Evolutionary conservation across 345 rosid species (phyloP), one percentile per base, ranked within the genome.

Genomic region (Atalantia buxifolia): DNA sequence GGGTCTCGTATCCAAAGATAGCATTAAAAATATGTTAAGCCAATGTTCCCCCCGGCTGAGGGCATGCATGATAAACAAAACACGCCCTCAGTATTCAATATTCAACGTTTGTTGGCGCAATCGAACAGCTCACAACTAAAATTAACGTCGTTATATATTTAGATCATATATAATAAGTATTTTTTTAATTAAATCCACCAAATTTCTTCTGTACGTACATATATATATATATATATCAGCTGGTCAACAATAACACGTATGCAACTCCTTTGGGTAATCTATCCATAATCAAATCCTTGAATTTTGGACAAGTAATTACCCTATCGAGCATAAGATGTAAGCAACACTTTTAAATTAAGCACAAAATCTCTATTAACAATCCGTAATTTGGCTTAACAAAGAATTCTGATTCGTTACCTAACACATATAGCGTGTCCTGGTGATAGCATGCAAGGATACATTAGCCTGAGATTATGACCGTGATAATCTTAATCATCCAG

Each of bases 241-340:
- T 19, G 65, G 84, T 83, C 85, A 77, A 71, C 66, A n/a, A 42
- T 60, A 69, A 79, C 82, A 82, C 85, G 76, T 79, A 53, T 27
- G 73, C 78, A 50, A 31, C 81, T 76, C 68, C 40, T 55, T 68
- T 61, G 74, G 85, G 84, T 71, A 83, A 78, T 48, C 85, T 63
- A 73, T 71, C 64, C 72, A 7, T 63, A 71, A 82, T 81, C 81
- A 79, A 87, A 24, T 78, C 69, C 85, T 53, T 80, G 31, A 13
- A 83, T 76, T 59, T 5, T 9, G 78, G 81, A 82, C 84, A 77
- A 66, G 72, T 80, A 82, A 53, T 82, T 82, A 8, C 78, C 71
- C 56, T 55, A 40, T 80, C 81, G 42, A 78, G 70, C 21, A 48
- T 60, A 6, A 27, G 66, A 74, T 50, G 83, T 45, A 67, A 71